phyloP scores from a whole-genome alignment of 73 alveolate genomes.

The Tetrahymena malaccensis region DNA sequence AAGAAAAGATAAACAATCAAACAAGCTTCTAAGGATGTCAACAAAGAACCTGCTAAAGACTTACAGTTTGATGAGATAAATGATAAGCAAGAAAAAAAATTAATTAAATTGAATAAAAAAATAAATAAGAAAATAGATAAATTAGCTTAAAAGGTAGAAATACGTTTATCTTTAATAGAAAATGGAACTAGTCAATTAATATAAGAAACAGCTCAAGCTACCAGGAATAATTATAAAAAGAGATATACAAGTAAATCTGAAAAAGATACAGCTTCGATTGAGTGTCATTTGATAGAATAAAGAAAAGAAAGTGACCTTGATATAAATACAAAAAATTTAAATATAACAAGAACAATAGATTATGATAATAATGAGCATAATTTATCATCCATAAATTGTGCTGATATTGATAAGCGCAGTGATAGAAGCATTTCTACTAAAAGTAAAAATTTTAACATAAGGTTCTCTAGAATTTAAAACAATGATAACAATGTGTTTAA shows the following conservation, averaged over 20 bases:
- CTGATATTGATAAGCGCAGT: background rate
- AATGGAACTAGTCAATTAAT: background rate
- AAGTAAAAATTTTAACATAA: no score
- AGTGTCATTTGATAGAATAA: background rate
- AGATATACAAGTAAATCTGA: background rate
- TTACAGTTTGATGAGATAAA: background rate
- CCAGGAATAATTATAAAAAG: background rate
- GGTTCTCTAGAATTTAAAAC: background rate
- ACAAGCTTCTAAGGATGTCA: background rate
- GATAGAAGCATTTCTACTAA: background rate
- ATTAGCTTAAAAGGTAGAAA: background rate
- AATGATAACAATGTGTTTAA: background rate
- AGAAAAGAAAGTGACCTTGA: background rate
- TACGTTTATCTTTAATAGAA: background rate
- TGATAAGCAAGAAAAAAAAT: background rate
- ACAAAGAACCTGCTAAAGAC: background rate
- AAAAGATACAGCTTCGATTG: background rate
- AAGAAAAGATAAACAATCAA: background rate
- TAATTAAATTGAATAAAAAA: background rate
- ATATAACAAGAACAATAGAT: background rate
- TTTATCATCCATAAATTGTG: background rate
- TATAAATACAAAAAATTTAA: background rate
- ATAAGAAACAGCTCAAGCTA: background rate
- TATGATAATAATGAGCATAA: background rate
- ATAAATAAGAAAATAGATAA: background rate